A percentile compares a stretch with the other conserved stretches of the same genome.
These are phyloP conservation scores for Nakazawaea siamensis DNA, from an alignment of 805 yeast genomes.

Conservation along the genomic window DNA sequence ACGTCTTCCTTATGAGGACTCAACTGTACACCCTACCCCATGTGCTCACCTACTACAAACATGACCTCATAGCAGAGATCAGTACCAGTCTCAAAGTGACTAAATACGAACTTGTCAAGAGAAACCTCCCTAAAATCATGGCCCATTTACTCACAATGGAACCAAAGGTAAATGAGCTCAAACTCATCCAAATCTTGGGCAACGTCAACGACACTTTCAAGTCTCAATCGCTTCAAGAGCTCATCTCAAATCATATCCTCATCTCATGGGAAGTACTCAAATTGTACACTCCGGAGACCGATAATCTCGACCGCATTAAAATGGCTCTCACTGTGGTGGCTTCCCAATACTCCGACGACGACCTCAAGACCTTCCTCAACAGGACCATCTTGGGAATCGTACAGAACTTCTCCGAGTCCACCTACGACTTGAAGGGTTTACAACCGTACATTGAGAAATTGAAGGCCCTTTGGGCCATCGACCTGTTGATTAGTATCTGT, in stretches of 20 bases:
- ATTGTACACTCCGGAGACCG: conserved; percentile 24
- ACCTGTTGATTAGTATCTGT: conserved; percentile 49
- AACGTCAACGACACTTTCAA: conserved; percentile 44
- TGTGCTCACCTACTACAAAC: conserved; percentile 56
- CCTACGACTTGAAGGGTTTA: conserved; percentile 65
- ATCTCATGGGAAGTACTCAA: conserved; percentile 39
- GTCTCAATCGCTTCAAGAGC: conserved; percentile 20
- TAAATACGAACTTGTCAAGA: conserved; percentile 38
- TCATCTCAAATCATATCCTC: conserved; percentile 27
- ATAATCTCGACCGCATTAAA: conserved; percentile 23
- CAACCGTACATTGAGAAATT: conserved; percentile 67
- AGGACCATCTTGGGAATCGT: conserved; percentile 66
- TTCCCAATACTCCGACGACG: conserved; percentile 17
- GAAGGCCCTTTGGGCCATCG: conserved; percentile 65
- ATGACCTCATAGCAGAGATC: conserved; percentile 54
- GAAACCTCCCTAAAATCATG: conserved; percentile 41
- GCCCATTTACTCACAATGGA: conserved; percentile 51
- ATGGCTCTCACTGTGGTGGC: conserved; percentile 30
- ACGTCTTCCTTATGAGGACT: conserved; percentile 60
- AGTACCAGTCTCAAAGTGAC: conserved; percentile 42
- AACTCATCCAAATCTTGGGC: conserved; percentile 42
- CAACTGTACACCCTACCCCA: conserved; percentile 70
- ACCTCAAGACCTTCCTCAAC: conserved; percentile 35
- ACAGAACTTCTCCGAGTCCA: conserved; percentile 70
- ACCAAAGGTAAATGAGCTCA: conserved; percentile 35